Conservation (phyloP, 768 basidiomycete genomes). For the Naganishia randhawae region DNA sequence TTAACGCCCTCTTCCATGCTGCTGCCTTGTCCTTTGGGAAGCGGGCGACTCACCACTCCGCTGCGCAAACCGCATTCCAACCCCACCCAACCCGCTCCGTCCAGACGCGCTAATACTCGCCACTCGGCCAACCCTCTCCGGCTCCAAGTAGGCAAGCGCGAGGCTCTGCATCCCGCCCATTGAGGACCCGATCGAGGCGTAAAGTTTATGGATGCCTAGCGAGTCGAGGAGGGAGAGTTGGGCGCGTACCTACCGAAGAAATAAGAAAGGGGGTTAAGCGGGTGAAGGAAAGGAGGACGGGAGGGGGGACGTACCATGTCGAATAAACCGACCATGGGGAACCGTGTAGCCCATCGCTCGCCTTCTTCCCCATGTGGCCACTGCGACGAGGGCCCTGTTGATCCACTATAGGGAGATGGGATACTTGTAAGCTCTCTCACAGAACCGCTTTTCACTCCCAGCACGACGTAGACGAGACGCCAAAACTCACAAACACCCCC, state of each 20-base stretch:
- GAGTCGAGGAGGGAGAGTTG: conserved; percentile 83
- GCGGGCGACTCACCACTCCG: conserved; percentile 68
- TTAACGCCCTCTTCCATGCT: neutral
- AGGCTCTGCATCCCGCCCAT: conserved; percentile 99
- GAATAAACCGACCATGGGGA: conserved; percentile 87
- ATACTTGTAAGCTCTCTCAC: too few relatives aligned
- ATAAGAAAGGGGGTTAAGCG: neutral
- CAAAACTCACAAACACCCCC: conserved; percentile 70
- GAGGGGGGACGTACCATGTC: conserved; percentile 63
- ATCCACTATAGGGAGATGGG: conserved; percentile 55
- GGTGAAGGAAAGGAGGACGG: neutral
- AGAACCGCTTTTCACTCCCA: too few relatives aligned
- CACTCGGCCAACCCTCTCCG: conserved; percentile 79
- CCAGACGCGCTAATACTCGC: conserved; percentile 95
- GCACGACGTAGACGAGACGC: too few relatives aligned
- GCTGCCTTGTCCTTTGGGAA: neutral
- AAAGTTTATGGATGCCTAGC: conserved; percentile 75
- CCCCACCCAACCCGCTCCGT: conserved; percentile 80
- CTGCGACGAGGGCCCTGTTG: conserved; percentile 84
- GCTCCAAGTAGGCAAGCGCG: conserved; percentile 87
- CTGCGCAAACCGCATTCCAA: conserved; percentile 95
- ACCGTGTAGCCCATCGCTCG: conserved; percentile 76
- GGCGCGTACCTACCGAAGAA: conserved; percentile 68
- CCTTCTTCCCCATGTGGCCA: conserved; percentile 58
- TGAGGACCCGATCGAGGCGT: conserved; percentile 87